Conservation (phyloP, 2,329 filamentous ascomycete species). For the Clarireedia homoeocarpa region DNA sequence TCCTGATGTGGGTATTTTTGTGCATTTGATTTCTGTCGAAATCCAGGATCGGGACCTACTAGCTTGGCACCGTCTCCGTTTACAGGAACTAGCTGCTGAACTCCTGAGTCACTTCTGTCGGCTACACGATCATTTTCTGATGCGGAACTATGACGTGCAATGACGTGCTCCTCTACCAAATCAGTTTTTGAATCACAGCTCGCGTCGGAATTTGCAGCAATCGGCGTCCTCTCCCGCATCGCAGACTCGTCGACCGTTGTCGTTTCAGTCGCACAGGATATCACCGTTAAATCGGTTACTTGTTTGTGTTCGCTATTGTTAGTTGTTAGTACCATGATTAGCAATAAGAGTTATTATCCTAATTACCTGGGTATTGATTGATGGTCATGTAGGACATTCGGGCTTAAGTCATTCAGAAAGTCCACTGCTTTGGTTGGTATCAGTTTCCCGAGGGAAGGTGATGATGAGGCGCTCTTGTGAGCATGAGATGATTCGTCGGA, state of each 20-base stretch:
- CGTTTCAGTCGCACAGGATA: too few relatives aligned
- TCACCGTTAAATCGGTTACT: not conserved
- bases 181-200: too few relatives aligned
- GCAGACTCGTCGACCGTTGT: too few relatives aligned
- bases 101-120: too few relatives aligned
- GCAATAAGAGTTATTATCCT: not conserved
- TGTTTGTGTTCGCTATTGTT: not conserved
- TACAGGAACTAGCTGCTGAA: too few relatives aligned
- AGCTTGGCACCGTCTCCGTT: too few relatives aligned
- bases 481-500: not conserved
- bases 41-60: not conserved
- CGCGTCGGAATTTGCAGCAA: too few relatives aligned
- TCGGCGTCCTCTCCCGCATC: too few relatives aligned
- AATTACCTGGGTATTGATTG: not conserved
- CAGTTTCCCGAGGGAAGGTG: conserved; percentile 10
- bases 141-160: too few relatives aligned
- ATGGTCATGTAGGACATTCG: not conserved
- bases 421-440: conserved; percentile 10
- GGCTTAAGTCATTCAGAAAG: conserved; percentile 10
- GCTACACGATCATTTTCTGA: too few relatives aligned
- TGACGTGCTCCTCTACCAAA: too few relatives aligned
- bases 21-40: conserved; percentile 6
- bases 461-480: not conserved
- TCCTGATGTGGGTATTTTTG: conserved; percentile 7
- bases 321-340: not conserved